phyloP scores from a whole-genome alignment of 78 protist genomes.

The Emiliania huxleyi region DNA sequence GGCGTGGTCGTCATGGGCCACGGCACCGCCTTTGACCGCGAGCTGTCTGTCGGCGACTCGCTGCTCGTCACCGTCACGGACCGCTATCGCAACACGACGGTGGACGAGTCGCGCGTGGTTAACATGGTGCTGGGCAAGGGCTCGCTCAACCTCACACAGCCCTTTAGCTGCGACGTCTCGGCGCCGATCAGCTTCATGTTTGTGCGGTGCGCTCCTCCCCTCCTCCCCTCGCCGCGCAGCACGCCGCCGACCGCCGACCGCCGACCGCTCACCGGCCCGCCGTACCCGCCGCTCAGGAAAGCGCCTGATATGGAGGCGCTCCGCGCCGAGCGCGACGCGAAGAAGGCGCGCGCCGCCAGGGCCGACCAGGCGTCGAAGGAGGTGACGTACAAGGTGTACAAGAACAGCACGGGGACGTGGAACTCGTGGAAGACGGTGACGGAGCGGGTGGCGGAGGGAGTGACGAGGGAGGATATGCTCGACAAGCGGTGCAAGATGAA shows the following conservation, averaged over 20 bases:
- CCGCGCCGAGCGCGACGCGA: no score
- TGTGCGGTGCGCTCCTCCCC: not conserved
- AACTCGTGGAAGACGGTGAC: not conserved
- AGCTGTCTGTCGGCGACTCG: not conserved
- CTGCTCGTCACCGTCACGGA: not conserved
- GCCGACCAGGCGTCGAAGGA: not conserved
- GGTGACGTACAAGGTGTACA: not conserved
- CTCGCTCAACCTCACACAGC: not conserved
- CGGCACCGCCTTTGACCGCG: not conserved
- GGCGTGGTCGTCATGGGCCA: not conserved
- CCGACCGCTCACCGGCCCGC: not conserved
- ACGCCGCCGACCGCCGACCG: not conserved
- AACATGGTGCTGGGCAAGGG: conserved; percentile 1
- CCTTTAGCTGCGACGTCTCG: not conserved
- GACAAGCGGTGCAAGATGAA: not conserved
- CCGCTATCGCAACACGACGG: not conserved
- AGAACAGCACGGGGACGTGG: not conserved
- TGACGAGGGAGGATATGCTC: not conserved
- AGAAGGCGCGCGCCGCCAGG: not conserved
- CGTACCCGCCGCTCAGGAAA: not conserved
- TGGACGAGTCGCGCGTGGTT: not conserved
- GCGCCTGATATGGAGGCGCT: not conserved
- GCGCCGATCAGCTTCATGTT: not conserved
- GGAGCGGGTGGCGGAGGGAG: not conserved
- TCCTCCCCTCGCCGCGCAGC: no score